Evolutionary conservation across 768 basidiomycete genomes (phyloP).

Genomic region (Tulasnella sp.): DNA sequence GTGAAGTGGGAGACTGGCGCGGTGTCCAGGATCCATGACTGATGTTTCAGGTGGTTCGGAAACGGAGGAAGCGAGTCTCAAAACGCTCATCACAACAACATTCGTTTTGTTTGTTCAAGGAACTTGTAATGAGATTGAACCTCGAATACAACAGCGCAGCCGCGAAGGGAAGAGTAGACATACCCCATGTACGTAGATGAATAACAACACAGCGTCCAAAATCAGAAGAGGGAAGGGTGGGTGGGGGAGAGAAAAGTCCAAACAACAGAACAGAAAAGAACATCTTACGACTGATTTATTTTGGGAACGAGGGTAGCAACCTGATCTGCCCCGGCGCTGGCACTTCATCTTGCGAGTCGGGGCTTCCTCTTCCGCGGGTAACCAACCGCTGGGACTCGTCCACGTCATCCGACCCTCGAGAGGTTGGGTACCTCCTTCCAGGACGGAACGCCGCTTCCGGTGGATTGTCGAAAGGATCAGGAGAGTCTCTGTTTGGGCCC

Average conservation of each 20-base stretch:
- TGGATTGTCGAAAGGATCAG: conserved; percentile 43
- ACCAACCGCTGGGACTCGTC: conserved; percentile 21
- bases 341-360: background rate
- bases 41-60: too few species aligned
- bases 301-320: background rate
- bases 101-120: background rate
- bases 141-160: background rate
- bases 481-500: background rate
- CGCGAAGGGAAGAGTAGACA: background rate
- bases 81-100: background rate
- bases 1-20: too few species aligned
- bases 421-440: conserved; percentile 11
- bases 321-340: conserved; percentile 3
- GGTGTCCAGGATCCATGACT: too few species aligned
- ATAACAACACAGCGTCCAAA: background rate
- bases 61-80: conserved; percentile 41
- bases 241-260: background rate
- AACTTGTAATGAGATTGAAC: background rate
- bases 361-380: background rate
- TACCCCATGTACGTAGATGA: background rate
- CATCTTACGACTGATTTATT: conserved; percentile 7
- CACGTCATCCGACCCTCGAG: background rate
- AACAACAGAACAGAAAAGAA: background rate
- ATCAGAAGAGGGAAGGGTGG: conserved; percentile 41
- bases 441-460: conserved; percentile 14